Base-by-base conservation (phyloP, 2,329 filamentous ascomycete genomes). In the Calonectria hongkongensis region DNA sequence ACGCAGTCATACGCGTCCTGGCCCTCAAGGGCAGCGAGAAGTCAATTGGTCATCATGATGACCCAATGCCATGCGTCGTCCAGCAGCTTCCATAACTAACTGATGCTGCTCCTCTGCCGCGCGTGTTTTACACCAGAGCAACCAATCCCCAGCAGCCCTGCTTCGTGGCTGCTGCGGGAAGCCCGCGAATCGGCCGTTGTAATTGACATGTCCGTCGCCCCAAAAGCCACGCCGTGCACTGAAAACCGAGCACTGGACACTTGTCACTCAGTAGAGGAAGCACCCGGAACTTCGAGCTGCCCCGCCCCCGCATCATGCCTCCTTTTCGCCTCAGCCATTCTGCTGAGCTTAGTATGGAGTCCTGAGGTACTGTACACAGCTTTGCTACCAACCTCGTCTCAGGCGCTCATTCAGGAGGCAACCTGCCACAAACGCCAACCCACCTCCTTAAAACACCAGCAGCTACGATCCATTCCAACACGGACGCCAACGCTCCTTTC, bases 281-380 rank as follows among this genome's bases (percentile, higher is more conserved):
- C 54, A 21, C 27, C 21, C 33, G 54, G 54, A 58, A 21, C 12
- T 13, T 27, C 2, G 33, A 56, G 50, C 48, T 78, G 77, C 77
- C 77, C 77, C 77, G 69, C 77, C 77, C 77, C 77, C 77, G 77
- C 77, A 79, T 79, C 76, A 64, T 69, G 45, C 28, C 74, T 71
- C 64, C 62, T 56, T 25, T 41, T 47, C 47, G 12, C 63, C 15
- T 60, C 36, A 41, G 54, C 54, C 21, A 60, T 47, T 66, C 27
- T 73, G 66, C 64, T 56, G 25, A 56, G 56, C 69, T 62, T 64
- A 50, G 41, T 51, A 73, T 66, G 33, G 33, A 58, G 54, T 60
- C 54, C 70, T 70, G 67, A 77, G 71, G 69, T 63, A 25, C 54
- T 41, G 2, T 60, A 27, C 54, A 36, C 54, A 60, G 54, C 54